Evolutionary conservation across 352 stramenopile species (phyloP).

Genomic region (Phytophthora sansomeana): DNA sequence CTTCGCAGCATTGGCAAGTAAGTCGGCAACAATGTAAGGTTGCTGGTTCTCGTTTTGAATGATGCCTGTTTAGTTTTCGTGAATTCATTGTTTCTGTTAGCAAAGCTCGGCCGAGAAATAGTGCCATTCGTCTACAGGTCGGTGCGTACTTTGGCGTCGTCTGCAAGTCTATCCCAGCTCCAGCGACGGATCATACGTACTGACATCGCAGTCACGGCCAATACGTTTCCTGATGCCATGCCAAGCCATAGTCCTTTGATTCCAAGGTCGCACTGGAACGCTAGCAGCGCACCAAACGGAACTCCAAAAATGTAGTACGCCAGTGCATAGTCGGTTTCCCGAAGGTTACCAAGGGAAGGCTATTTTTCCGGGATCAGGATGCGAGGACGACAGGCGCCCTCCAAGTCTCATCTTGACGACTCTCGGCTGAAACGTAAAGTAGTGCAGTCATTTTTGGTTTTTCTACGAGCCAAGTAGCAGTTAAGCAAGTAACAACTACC

Average conservation of each 20-base stretch:
- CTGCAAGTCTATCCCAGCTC: background rate
- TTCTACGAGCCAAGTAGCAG: too few species aligned
- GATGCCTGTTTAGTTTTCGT: background rate
- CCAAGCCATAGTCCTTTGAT: slow-evolving; percentile 26
- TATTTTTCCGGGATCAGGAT: too few species aligned
- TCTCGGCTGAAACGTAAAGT: too few species aligned
- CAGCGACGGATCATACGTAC: background rate
- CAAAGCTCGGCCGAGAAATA: too few species aligned
- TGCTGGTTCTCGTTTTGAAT: background rate
- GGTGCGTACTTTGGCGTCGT: background rate
- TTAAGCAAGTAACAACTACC: too few species aligned
- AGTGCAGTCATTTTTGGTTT: too few species aligned
- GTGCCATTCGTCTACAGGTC: background rate
- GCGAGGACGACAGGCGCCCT: too few species aligned
- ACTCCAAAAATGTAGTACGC: slow-evolving; percentile 79
- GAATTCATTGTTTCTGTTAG: background rate
- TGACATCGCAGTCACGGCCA: background rate
- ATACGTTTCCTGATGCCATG: background rate
- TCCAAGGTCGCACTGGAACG: slow-evolving; percentile 47
- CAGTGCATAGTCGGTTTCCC: too few species aligned
- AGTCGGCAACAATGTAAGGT: background rate
- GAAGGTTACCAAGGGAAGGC: too few species aligned
- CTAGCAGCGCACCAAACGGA: slow-evolving; percentile 61
- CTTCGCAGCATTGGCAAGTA: slow-evolving; percentile 62
- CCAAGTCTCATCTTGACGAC: too few species aligned